A percentile compares a stretch with the other conserved stretches of the same genome.
phyloP scores from a whole-genome alignment of 495 filamentous ascomycete species.

The Aspergillus incahuasiensis region DNA sequence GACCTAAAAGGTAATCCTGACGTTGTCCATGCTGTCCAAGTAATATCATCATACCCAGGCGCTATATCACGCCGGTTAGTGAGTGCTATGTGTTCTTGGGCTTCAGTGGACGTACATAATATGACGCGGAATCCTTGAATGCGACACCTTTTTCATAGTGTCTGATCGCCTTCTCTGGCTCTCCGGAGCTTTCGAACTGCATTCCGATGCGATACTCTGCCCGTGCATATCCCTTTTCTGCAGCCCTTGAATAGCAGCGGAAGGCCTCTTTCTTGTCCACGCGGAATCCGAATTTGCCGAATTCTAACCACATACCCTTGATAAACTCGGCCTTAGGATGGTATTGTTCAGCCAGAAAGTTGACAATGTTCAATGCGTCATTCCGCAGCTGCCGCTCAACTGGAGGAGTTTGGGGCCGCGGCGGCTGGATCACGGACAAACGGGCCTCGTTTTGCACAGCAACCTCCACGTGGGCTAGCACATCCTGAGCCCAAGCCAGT shows the following conservation, averaged over 20 bases:
- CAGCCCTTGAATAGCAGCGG: slow-evolving; percentile 74
- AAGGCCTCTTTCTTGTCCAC: slow-evolving; percentile 94
- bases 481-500: slow-evolving; percentile 92
- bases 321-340: slow-evolving; percentile 95
- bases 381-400: slow-evolving; percentile 80
- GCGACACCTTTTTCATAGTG: slow-evolving; percentile 81
- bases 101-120: slow-evolving; percentile 53
- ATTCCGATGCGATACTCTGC: slow-evolving; percentile 97
- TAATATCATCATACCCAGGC: slow-evolving; percentile 95
- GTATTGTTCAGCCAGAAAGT: slow-evolving; percentile 81
- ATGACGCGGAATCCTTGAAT: slow-evolving; percentile 82
- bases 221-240: slow-evolving; percentile 84
- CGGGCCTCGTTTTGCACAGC: slow-evolving; percentile 63
- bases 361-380: slow-evolving; percentile 88
- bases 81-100: background rate
- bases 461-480: slow-evolving; percentile 82
- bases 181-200: slow-evolving; percentile 93
- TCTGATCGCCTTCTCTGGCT: slow-evolving; percentile 80
- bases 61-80: slow-evolving; percentile 39
- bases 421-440: slow-evolving; percentile 57
- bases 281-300: slow-evolving; percentile 87
- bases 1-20: slow-evolving; percentile 71
- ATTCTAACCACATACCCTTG: slow-evolving; percentile 94
- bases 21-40: slow-evolving; percentile 86
- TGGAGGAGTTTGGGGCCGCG: slow-evolving; percentile 72